Conservation (phyloP, 352 stramenopile genomes). For the Blastocystis sp. region DNA sequence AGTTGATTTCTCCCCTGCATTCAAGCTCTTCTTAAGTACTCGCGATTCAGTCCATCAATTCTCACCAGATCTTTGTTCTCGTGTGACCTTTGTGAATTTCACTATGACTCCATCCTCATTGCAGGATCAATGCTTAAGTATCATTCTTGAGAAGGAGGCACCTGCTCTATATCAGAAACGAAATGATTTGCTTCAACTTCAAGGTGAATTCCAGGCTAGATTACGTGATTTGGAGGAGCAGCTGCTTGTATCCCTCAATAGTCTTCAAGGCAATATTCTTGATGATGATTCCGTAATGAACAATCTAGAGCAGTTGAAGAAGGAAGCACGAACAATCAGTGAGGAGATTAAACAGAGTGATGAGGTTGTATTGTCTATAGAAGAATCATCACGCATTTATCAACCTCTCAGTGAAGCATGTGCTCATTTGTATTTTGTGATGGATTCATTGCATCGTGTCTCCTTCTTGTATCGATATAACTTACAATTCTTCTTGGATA, state of each 20-base stretch:
- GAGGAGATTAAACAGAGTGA: conserved; percentile 80
- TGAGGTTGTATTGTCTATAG: conserved; percentile 81
- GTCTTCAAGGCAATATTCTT: conserved; percentile 96
- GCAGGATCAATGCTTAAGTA: conserved; percentile 89
- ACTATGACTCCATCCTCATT: conserved; percentile 96
- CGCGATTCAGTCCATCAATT: conserved; percentile 93
- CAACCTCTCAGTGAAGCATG: conserved; percentile 85
- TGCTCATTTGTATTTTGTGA: conserved; percentile 84
- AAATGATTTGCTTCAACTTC: conserved; percentile 90
- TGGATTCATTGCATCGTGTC: conserved; percentile 88
- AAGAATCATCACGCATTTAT: conserved; percentile 88
- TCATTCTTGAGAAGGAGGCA: conserved; percentile 91
- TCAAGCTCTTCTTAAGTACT: conserved; percentile 96
- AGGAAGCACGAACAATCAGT: conserved; percentile 90
- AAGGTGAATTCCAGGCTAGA: conserved; percentile 93
- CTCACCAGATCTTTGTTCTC: conserved; percentile 95
- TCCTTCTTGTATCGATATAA: conserved; percentile 98
- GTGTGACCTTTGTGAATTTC: conserved; percentile 99
- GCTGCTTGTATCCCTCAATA: conserved; percentile 95
- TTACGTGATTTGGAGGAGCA: conserved; percentile 95
- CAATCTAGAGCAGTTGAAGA: conserved; percentile 96
- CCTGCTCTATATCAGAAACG: conserved; percentile 94
- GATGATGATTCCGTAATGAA: conserved; percentile 97
- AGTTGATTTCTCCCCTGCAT: conserved; percentile 98
- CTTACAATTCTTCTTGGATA: conserved; percentile 91